Conservation (phyloP, 176 grass and related monocot genomes). For the Zoysia japonica region DNA sequence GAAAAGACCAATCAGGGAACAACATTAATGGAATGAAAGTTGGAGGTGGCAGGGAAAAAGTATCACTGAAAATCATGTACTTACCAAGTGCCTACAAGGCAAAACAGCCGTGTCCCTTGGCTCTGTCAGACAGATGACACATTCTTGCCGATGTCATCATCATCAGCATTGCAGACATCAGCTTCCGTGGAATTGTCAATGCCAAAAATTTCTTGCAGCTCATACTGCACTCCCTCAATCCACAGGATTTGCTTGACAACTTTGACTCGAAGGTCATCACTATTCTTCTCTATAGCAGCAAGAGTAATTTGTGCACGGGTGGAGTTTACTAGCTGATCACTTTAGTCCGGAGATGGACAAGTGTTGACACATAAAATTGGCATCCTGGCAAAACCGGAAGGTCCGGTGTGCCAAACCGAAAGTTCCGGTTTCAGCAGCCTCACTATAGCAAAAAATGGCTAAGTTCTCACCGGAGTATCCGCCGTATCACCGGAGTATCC, state of each 20-base stretch:
- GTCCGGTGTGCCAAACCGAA: too few relatives aligned
- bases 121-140: conserved; percentile 96
- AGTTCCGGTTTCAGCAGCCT: too few relatives aligned
- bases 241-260: conserved; percentile 90
- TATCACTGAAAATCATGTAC: conserved; percentile 26
- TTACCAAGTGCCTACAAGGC: conserved; percentile 97
- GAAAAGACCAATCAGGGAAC: conserved; percentile 44
- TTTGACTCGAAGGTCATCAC: conserved; percentile 72
- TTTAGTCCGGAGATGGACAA: conserved; percentile 33
- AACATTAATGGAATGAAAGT: conserved; percentile 35
- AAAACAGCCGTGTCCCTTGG: conserved; percentile 82
- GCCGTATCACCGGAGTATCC: too few relatives aligned
- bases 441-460: too few relatives aligned
- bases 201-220: conserved; percentile 90
- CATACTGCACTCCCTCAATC: conserved; percentile 68
- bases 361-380: too few relatives aligned
- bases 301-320: conserved; percentile 82
- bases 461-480: too few relatives aligned
- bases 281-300: conserved; percentile 79
- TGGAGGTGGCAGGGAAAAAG: conserved; percentile 28
- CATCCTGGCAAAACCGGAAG: too few relatives aligned
- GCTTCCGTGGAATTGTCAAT: conserved; percentile 60
- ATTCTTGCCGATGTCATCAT: conserved; percentile 79
- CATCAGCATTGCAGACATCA: conserved; percentile 47
- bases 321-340: conserved; percentile 32